Percentiles rank a stretch among this genome's conserved stretches.
Conservation (phyloP, 371 early-diverging fungal species). For the Apophysomyces elegans region DNA sequence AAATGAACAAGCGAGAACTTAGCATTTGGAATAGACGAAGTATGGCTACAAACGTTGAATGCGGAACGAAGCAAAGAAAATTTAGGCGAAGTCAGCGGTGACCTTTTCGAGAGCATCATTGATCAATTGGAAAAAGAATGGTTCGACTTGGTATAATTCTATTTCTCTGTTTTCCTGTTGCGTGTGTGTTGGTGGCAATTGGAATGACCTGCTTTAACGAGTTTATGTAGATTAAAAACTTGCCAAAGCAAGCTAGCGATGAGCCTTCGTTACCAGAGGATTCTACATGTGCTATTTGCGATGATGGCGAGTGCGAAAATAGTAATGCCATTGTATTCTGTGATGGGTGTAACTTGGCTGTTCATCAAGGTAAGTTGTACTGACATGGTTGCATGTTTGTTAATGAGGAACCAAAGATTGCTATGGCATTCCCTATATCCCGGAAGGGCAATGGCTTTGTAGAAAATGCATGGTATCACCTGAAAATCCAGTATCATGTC, state of each 20-base stretch:
- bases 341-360: conserved; percentile 98
- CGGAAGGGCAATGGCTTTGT: conserved; percentile 99
- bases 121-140: conserved; percentile 96
- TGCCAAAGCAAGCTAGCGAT: conserved; percentile 40
- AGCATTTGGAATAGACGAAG: conserved; percentile 52
- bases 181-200: no score
- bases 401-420: conserved; percentile 68
- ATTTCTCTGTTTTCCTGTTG: background rate
- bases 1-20: background rate
- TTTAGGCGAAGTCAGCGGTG: conserved; percentile 54
- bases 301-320: conserved; percentile 95
- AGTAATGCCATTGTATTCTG: conserved; percentile 99
- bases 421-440: conserved; percentile 99
- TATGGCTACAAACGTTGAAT: conserved; percentile 80
- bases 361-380: conserved; percentile 85
- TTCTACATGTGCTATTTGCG: conserved; percentile 91
- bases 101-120: conserved; percentile 87
- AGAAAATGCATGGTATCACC: conserved; percentile 96
- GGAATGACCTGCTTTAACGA: background rate
- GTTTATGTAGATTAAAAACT: conserved; percentile 36
- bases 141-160: conserved; percentile 77
- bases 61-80: conserved; percentile 62
- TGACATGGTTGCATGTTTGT: background rate
- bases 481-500: conserved; percentile 86
- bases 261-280: conserved; percentile 70